Percentiles rank a stretch among this genome's conserved stretches.
phyloP scores from a whole-genome alignment of 805 yeast species.

The Peterozyma xylosa region DNA sequence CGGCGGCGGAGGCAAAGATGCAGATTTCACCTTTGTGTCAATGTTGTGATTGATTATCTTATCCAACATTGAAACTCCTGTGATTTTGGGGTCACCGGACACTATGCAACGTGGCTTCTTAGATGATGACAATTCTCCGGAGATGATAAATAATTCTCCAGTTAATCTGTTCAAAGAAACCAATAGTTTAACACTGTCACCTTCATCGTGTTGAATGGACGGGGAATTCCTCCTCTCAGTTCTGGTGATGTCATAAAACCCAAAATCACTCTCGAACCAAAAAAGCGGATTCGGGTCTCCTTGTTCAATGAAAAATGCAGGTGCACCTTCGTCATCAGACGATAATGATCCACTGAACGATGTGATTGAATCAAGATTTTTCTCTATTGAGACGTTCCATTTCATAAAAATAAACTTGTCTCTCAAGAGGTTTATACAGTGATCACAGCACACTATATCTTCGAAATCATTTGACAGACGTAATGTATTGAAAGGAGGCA shows the following conservation, averaged over 20 bases:
- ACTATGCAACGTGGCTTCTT: constrained; percentile 2
- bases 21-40: background rate
- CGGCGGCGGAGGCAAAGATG: no score
- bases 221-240: no score
- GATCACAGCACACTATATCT: constrained; percentile 21
- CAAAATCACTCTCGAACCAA: no score
- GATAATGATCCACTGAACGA: no score
- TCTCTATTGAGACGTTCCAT: constrained; percentile 21
- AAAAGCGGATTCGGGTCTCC: no score
- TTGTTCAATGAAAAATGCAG: no score
- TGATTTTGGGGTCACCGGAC: background rate
- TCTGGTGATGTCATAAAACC: no score
- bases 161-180: constrained; percentile 22
- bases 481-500: constrained; percentile 27
- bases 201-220: background rate
- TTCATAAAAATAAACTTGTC: constrained; percentile 21
- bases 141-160: constrained; percentile 23
- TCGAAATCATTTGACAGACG: constrained; percentile 22
- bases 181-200: constrained; percentile 14
- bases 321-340: no score
- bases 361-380: constrained; percentile 13
- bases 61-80: constrained; percentile 6
- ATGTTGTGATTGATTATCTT: background rate
- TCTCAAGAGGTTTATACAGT: constrained; percentile 19
- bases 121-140: constrained; percentile 23